A percentile compares a stretch with the other conserved stretches of the same genome.
Evolutionary conservation across 257 asterid species (phyloP).

Genomic region (Cruciata laevipes): DNA sequence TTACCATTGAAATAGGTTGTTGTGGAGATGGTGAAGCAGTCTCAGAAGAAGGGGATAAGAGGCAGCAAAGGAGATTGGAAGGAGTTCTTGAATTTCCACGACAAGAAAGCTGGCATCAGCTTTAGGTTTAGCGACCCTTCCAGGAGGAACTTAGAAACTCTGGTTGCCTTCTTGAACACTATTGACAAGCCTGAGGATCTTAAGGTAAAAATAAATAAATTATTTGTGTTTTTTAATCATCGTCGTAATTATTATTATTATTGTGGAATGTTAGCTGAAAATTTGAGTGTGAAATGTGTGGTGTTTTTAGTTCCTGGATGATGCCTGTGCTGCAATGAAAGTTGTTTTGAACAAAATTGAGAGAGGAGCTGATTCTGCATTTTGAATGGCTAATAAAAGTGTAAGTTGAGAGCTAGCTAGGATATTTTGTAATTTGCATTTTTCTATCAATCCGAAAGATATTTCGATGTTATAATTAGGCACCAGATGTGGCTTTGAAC

Average conservation of each 20-base stretch:
- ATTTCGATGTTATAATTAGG: constrained; percentile 32
- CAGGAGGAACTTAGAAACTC: constrained; percentile 47
- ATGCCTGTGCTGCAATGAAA: constrained; percentile 87
- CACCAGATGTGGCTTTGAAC: constrained; percentile 28
- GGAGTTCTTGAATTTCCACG: constrained; percentile 58
- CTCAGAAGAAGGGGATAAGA: constrained; percentile 32
- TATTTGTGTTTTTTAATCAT: background rate
- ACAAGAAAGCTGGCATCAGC: constrained; percentile 72
- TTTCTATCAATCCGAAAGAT: constrained; percentile 3
- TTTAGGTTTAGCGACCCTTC: constrained; percentile 81
- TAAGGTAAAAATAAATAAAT: constrained; percentile 44
- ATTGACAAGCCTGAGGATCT: constrained; percentile 43
- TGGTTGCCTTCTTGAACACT: constrained; percentile 62
- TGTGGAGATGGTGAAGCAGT: constrained; percentile 36
- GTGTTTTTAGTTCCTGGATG: constrained; percentile 61
- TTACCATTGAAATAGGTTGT: constrained; percentile 20
- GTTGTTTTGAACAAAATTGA: constrained; percentile 73
- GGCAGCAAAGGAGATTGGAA: constrained; percentile 54
- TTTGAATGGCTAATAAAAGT: constrained; percentile 40
- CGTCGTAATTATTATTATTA: background rate
- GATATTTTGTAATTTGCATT: background rate
- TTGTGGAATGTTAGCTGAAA: background rate
- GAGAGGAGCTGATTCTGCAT: constrained; percentile 34
- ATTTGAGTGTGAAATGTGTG: background rate
- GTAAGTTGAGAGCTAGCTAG: constrained; percentile 24